These are phyloP conservation scores for Eragrostis nindensis DNA, from an alignment of 176 grass and related monocot species.

Conservation along the genomic window DNA sequence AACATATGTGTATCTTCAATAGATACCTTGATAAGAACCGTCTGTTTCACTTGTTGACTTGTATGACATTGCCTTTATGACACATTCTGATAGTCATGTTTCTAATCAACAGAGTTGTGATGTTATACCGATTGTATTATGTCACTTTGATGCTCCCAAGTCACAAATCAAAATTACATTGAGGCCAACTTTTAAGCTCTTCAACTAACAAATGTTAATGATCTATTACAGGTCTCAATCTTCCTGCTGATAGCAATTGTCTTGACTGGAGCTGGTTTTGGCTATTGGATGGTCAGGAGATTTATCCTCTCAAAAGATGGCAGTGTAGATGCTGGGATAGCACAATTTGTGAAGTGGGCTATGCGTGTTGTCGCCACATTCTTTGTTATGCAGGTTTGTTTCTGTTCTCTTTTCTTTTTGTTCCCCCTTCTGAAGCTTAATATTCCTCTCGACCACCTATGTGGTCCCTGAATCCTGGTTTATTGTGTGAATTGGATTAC, in stretches of 20 bases:
- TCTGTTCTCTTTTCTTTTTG: slow-evolving; percentile 14
- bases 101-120: neutral
- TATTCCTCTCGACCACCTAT: slow-evolving; percentile 24
- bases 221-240: slow-evolving; percentile 72
- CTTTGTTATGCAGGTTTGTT: slow-evolving; percentile 80
- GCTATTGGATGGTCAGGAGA: slow-evolving; percentile 86
- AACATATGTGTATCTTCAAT: slow-evolving; percentile 3
- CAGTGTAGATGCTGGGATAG: slow-evolving; percentile 78
- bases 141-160: neutral
- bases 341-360: slow-evolving; percentile 89
- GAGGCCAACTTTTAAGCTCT: slow-evolving; percentile 2
- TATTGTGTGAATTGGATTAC: slow-evolving; percentile 16
- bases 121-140: slow-evolving; percentile 3
- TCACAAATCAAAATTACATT: neutral
- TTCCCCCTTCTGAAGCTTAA: neutral
- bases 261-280: slow-evolving; percentile 84
- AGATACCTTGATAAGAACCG: neutral
- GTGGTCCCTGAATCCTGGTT: neutral
- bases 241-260: slow-evolving; percentile 76
- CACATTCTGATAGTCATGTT: too few relatives aligned
- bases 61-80: neutral
- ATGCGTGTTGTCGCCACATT: slow-evolving; percentile 75
- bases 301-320: slow-evolving; percentile 90
- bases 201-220: slow-evolving; percentile 8
- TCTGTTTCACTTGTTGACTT: neutral